Percentiles rank a stretch among this genome's conserved stretches.
Conservation (phyloP, 179 eudicot species). For the Vitellaria paradoxa region DNA sequence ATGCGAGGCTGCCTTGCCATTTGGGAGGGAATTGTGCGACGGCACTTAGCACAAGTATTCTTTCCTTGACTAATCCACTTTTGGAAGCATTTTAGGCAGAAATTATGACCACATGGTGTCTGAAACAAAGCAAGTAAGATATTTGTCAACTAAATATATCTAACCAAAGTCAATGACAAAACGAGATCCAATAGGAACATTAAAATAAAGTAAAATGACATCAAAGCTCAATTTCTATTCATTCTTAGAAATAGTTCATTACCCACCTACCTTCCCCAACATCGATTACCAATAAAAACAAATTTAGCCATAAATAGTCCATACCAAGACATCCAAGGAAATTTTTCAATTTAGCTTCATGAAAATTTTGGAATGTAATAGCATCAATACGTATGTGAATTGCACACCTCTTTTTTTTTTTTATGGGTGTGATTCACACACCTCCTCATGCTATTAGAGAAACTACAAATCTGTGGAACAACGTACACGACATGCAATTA, state of each 20-base stretch:
- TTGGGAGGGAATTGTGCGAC: conserved; percentile 45
- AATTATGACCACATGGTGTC: conserved; percentile 96
- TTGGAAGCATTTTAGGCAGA: conserved; percentile 83
- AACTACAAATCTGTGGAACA: background rate
- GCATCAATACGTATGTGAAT: background rate
- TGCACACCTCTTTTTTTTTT: background rate
- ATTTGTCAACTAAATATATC: background rate
- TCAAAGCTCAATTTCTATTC: background rate
- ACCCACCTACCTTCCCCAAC: background rate
- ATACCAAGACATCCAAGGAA: background rate
- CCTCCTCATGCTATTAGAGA: background rate
- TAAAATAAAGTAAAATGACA: background rate
- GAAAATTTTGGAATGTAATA: background rate
- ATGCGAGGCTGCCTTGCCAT: conserved; percentile 81
- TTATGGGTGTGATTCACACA: background rate
- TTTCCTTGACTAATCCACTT: conserved; percentile 87
- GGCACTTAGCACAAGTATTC: conserved; percentile 77
- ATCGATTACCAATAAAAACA: background rate
- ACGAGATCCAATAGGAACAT: background rate
- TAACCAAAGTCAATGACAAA: background rate
- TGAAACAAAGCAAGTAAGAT: conserved; percentile 21
- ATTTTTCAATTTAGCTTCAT: background rate
- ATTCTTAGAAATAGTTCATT: background rate
- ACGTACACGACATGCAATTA: background rate
- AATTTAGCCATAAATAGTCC: background rate